Percentiles rank a stretch among this genome's conserved stretches.
These are phyloP conservation scores for Scedosporium boydii DNA, from an alignment of 2,329 filamentous ascomycete species.

Conservation along the genomic window DNA sequence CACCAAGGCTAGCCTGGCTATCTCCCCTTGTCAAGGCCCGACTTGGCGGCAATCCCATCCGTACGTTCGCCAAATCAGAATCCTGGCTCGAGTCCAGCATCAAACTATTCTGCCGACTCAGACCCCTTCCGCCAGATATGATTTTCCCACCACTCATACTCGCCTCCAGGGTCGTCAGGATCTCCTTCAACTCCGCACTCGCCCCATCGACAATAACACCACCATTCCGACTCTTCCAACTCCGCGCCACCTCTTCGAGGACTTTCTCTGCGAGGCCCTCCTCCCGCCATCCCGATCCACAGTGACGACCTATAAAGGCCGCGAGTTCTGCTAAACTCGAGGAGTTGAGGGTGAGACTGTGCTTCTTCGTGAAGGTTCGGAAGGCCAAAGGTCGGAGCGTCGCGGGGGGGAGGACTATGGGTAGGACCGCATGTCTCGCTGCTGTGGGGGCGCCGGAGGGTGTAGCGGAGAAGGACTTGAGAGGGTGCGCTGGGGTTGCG, in stretches of 20 bases:
- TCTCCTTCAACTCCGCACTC: constrained; percentile 65
- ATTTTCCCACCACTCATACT: constrained; percentile 82
- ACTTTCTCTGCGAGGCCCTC: constrained; percentile 88
- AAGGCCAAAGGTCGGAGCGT: constrained; percentile 87
- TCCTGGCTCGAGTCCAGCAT: constrained; percentile 48
- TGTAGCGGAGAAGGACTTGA: constrained; percentile 51
- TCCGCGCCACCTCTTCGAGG: constrained; percentile 80
- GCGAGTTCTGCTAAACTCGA: constrained; percentile 78
- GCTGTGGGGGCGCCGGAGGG: constrained; percentile 35
- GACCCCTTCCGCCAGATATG: constrained; percentile 36
- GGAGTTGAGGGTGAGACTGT: constrained; percentile 85
- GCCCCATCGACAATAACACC: constrained; percentile 85
- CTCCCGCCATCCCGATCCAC: constrained; percentile 92
- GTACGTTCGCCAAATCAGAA: constrained; percentile 42
- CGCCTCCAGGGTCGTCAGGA: constrained; percentile 74
- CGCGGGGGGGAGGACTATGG: constrained; percentile 79
- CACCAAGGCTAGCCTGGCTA: constrained; percentile 56
- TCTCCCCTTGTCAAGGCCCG: constrained; percentile 43
- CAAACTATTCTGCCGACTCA: constrained; percentile 56
- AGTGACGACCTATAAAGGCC: constrained; percentile 84
- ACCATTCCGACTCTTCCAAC: constrained; percentile 84
- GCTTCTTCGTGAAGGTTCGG: constrained; percentile 93
- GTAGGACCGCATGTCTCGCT: constrained; percentile 53
- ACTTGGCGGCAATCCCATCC: constrained; percentile 42
- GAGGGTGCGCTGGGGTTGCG: constrained; percentile 73